Conservation (phyloP, 345 rosid genomes). For the Syzygium jambos region DNA sequence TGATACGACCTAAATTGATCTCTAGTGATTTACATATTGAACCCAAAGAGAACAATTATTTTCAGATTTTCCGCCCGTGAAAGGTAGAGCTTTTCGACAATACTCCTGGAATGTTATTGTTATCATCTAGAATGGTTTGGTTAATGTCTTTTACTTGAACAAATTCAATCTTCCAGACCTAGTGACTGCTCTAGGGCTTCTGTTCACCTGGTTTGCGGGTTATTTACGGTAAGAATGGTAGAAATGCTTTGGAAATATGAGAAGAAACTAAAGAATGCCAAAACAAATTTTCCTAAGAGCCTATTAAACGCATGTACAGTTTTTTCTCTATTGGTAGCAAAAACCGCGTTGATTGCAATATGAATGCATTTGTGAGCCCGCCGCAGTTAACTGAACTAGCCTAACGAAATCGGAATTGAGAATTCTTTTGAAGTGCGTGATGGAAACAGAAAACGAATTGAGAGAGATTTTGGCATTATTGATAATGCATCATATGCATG, state of each 20-base stretch:
- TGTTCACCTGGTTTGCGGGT: not conserved
- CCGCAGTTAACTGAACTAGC: not conserved
- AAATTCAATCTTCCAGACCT: not conserved
- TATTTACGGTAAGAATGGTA: not conserved
- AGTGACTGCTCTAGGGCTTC: not conserved
- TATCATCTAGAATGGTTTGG: not conserved
- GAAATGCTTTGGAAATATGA: not conserved
- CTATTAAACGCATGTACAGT: not conserved
- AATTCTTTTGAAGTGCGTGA: not conserved
- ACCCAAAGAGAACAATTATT: not conserved
- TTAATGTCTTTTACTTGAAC: not conserved
- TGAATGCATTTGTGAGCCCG: not conserved
- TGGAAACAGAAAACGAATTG: not conserved
- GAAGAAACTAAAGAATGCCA: not conserved
- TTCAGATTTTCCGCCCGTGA: not conserved
- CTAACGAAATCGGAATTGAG: not conserved
- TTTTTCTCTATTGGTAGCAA: not conserved
- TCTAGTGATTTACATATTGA: not conserved
- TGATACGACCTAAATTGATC: no score
- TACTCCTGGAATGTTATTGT: not conserved
- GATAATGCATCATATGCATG: not conserved
- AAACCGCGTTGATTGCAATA: accelerated
- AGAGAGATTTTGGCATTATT: not conserved
- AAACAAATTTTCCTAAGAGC: not conserved
- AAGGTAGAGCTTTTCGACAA: not conserved